Evolutionary conservation across 352 stramenopile genomes (phyloP), one percentile per base, ranked within the genome.

Genomic region (Pythium myriotylum): DNA sequence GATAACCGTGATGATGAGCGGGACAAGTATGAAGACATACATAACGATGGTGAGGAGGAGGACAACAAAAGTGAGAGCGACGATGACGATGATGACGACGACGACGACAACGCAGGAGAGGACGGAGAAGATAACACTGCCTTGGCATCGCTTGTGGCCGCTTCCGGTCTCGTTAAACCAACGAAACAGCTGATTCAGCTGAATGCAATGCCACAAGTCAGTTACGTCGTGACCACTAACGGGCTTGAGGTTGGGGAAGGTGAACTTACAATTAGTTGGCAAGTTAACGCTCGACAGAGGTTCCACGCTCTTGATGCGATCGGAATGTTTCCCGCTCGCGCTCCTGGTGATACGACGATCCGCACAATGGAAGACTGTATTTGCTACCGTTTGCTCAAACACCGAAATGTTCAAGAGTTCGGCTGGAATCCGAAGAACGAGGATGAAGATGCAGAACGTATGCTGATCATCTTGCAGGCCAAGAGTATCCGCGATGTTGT

Each of bases 291-390:
- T 0, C 54, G 43, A 0, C 76, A 84, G 57, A 69, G 78, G 0
- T 88, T 86, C 55, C 76, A 88, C 48, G 76, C 72, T 9, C 65
- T 79, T 3, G 78, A 88, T 49, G 76, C 76, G 4, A 83, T 88
- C 42, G 78, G 76, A 3, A 86, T 88, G 76, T 88, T 88, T 54
- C 72, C 74, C 0, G 72, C 68, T 0, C 64, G 74, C 9, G 61
- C 67, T 8, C 37, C 70, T 0, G 74, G 71, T 2, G 76, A 81
- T 35, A 33, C 62, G 5, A 62, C 27, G 3, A 45, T 69, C 0
- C 69, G 70, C 2, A 76, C 69, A 2, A 84, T 88, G 76, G 69
- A 84, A 13, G 67, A 88, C 17, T 88, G 78, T 22, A 79, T 88
- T 14, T 88, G 78, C 54, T 88, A 83, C 26, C 72, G 78, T 9